Conservation (phyloP, 768 basidiomycete species). For the Amanita exitialis region DNA sequence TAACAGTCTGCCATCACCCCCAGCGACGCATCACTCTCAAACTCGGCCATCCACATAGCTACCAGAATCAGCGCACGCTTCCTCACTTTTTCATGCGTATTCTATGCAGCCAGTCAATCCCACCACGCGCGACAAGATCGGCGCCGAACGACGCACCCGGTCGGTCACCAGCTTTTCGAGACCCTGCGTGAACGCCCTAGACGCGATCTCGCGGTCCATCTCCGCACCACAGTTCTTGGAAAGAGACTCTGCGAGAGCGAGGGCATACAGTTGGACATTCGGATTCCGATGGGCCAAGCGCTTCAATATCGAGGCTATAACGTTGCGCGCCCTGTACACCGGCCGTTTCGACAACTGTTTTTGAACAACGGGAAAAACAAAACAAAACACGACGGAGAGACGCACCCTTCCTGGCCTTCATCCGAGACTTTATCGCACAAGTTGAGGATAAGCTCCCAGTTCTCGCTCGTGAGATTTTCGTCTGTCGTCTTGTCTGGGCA, state of each 20-base stretch:
- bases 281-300: slow-evolving; percentile 90
- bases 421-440: slow-evolving; percentile 95
- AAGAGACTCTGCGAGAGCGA: slow-evolving; percentile 80
- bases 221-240: slow-evolving; percentile 84
- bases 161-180: slow-evolving; percentile 84
- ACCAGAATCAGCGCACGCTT: slow-evolving; percentile 62
- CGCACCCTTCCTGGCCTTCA: slow-evolving; percentile 79
- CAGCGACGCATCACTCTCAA: slow-evolving; percentile 67
- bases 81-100: slow-evolving; percentile 86
- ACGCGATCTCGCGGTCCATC: slow-evolving; percentile 80
- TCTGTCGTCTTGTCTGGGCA: slow-evolving; percentile 86
- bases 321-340: slow-evolving; percentile 77
- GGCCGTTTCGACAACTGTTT: background rate
- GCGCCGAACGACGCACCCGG: slow-evolving; percentile 42
- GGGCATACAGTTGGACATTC: slow-evolving; percentile 92
- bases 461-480: slow-evolving; percentile 89
- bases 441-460: slow-evolving; percentile 92
- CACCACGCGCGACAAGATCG: background rate
- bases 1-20: slow-evolving; percentile 91
- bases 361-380: background rate
- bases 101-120: slow-evolving; percentile 33
- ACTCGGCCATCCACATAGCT: slow-evolving; percentile 78
- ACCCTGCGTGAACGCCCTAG: slow-evolving; percentile 83
- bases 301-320: slow-evolving; percentile 77
- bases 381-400: slow-evolving; percentile 7